phyloP scores from a whole-genome alignment of 805 yeast genomes.

The Lachancea waltii region DNA sequence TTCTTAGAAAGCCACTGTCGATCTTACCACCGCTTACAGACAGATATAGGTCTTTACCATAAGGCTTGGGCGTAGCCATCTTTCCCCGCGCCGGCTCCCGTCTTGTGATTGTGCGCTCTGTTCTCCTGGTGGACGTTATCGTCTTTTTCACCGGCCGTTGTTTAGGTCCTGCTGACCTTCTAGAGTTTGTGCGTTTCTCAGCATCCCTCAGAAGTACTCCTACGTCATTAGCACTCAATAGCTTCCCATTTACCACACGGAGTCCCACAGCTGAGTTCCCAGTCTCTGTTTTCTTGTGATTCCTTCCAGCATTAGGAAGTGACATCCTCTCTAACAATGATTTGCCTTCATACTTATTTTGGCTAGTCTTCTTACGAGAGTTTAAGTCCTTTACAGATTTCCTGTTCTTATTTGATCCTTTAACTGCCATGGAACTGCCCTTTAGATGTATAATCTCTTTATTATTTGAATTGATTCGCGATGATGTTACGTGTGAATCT shows the following conservation, averaged over 20 bases:
- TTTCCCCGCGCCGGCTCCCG: constrained; percentile 2
- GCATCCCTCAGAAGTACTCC: constrained; percentile 20
- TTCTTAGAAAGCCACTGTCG: constrained; percentile 15
- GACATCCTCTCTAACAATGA: constrained; percentile 3
- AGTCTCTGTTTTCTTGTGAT: not conserved
- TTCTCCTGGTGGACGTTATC: not conserved
- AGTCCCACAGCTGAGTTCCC: constrained; percentile 11
- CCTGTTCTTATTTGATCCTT: not conserved
- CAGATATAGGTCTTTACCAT: constrained; percentile 18
- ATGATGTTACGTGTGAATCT: too few species aligned
- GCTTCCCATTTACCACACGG: constrained; percentile 25
- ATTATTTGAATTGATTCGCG: not conserved
- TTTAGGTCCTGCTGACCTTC: too few species aligned
- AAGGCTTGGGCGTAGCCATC: constrained; percentile 5
- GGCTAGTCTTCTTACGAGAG: not conserved
- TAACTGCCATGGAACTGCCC: not conserved
- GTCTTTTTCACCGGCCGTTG: not conserved
- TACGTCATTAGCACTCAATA: constrained; percentile 24
- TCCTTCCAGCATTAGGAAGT: not conserved
- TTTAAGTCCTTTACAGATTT: not conserved
- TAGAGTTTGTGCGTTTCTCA: constrained; percentile 5
- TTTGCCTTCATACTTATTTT: constrained; percentile 1
- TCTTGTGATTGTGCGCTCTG: constrained; percentile 1
- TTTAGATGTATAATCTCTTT: not conserved
- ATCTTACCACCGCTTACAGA: constrained; percentile 15